Conservation (phyloP, 2,329 filamentous ascomycete genomes). For the Sclerotinia nivalis region DNA sequence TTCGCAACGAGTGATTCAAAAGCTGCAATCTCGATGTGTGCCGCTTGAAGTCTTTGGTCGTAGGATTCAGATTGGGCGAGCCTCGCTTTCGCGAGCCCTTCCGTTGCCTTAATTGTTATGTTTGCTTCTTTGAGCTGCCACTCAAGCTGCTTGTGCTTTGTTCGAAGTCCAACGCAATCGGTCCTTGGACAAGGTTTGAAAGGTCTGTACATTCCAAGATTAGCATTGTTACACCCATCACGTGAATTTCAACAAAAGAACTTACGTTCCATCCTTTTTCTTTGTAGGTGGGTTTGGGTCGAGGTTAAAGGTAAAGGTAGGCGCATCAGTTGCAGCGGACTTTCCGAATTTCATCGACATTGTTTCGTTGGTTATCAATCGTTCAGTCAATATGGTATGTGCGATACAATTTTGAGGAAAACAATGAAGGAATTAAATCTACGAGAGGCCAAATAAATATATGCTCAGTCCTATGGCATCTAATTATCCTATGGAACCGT, state of each 20-base stretch:
- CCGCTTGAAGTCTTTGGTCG: constrained; percentile 17
- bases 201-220: constrained; percentile 17
- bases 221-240: constrained; percentile 14
- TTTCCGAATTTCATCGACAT: constrained; percentile 14
- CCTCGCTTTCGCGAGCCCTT: not conserved
- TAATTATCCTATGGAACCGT: not conserved
- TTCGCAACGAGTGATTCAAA: not conserved
- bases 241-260: not conserved
- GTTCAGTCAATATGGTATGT: not conserved
- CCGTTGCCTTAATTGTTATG: not conserved
- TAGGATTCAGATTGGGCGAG: constrained; percentile 9
- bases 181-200: constrained; percentile 15
- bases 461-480: not conserved
- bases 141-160: constrained; percentile 3
- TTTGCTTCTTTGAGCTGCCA: constrained; percentile 10
- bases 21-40: constrained; percentile 5
- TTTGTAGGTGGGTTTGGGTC: not conserved
- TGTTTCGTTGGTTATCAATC: not conserved
- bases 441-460: not conserved
- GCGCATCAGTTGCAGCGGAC: not conserved
- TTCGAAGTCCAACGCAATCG: constrained; percentile 19
- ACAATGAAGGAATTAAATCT: not conserved
- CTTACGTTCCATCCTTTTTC: constrained; percentile 12
- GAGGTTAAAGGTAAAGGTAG: not conserved
- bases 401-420: not conserved